Conservation (phyloP, 2,329 filamentous ascomycete species). For the Pseudogymnoascus sp. region DNA sequence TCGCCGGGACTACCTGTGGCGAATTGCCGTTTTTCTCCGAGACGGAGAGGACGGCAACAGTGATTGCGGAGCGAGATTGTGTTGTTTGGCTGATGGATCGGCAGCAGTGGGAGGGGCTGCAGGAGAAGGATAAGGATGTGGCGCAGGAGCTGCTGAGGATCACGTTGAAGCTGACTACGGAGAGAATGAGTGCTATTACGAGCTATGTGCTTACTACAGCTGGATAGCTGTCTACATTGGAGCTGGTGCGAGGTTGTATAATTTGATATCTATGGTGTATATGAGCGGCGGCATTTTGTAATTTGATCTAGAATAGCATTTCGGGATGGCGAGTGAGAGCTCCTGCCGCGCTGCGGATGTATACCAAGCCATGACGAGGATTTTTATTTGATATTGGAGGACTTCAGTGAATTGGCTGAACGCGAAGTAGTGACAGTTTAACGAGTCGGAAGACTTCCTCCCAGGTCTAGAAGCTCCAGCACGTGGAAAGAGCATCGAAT, state of each 20-base stretch:
- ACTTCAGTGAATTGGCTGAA: neutral
- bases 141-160: constrained; percentile 78
- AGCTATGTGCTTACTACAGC: constrained; percentile 38
- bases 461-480: neutral
- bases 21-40: constrained; percentile 95
- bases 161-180: constrained; percentile 86
- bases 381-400: neutral
- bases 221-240: constrained; percentile 20
- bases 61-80: constrained; percentile 68
- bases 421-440: neutral
- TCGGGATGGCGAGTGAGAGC: neutral
- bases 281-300: neutral
- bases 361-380: neutral
- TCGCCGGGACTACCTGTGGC: constrained; percentile 89
- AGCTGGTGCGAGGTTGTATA: neutral
- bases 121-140: constrained; percentile 65
- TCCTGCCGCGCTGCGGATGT: neutral
- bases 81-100: constrained; percentile 74
- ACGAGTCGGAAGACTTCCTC: neutral
- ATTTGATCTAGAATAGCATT: neutral
- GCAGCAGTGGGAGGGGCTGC: constrained; percentile 63
- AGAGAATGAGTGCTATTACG: constrained; percentile 74
- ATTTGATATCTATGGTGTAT: neutral
- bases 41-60: constrained; percentile 78
- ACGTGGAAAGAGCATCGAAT: neutral